Base-by-base conservation (phyloP, 2,329 filamentous ascomycete species). In the Cercospora zeina region DNA sequence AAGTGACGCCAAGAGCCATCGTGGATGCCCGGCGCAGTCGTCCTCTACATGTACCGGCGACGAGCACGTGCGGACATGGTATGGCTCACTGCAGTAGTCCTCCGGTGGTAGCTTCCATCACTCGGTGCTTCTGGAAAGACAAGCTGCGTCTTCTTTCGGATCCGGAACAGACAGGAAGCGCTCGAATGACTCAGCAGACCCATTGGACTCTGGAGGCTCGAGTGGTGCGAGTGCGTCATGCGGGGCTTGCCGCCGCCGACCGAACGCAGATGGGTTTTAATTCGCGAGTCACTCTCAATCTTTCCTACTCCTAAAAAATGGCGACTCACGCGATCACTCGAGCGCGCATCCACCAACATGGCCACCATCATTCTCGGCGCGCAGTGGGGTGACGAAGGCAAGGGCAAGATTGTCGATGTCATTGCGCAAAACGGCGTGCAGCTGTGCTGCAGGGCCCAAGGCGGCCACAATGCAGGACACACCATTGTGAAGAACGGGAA, bases 391-490 rank as follows among this genome's bases (percentile, higher is more conserved):
- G 80, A 84, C 73, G 82, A 84, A 76, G 81, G 73, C 58, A 84
- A 85, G 74, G 84, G 83, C 65, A 86, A 86, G 73, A 82, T 86
- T 65, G 83, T 83, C 71, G 84, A 76, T 67, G 70, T 76, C 30
- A 69, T 76, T 45, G 66, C 65, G 30, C 71, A 72, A 54, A 77
- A 80, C 61, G 77, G 80, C 65, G 78, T 81, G 49, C 77, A 83
- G 67, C 75, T 86, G 68, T 86, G 83, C 77, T 84, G 83, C 69
- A 79, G 83, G 67, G 82, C 83, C 59, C 81, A 83, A 67, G 84
- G 84, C 59, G 85, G 85, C 56, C 85, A 87, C 75, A 87, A 87
- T 75, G 85, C 84, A 10, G 82, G 82, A 30, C 81, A 83, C 67
- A 76, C 72, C 54, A 74, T 75, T 65, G 73, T 74, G 51, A 75